Conservation (phyloP, 2,329 filamentous ascomycete species). For the Ilyonectria mors-panacis region DNA sequence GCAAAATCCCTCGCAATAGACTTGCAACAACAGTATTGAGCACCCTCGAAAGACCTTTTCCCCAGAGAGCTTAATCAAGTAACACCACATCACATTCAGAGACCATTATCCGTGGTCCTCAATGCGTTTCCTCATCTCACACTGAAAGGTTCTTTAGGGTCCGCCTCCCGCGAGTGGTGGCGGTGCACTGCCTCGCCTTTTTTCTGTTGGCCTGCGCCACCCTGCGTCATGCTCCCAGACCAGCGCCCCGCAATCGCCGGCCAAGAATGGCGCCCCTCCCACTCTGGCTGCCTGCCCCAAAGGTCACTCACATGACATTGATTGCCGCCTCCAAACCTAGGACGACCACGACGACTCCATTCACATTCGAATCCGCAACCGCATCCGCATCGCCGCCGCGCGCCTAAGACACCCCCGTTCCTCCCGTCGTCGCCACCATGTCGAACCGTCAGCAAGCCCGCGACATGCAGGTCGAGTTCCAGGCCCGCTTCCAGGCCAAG, state of each 20-base stretch:
- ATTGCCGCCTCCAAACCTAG: constrained; percentile 20
- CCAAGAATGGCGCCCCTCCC: constrained; percentile 1
- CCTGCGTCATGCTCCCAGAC: constrained; percentile 14
- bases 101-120: too few relatives aligned
- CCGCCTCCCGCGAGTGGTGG: background rate
- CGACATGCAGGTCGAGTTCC: constrained; percentile 75
- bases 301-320: constrained; percentile 45
- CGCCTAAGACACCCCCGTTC: background rate
- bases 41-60: too few relatives aligned
- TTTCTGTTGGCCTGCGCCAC: constrained; percentile 3
- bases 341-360: constrained; percentile 1
- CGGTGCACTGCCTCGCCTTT: constrained; percentile 1
- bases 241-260: constrained; percentile 26
- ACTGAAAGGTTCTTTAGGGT: background rate
- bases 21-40: too few relatives aligned
- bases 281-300: constrained; percentile 7
- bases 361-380: background rate
- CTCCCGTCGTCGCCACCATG: constrained; percentile 57
- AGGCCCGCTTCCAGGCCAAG: constrained; percentile 75
- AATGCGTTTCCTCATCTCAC: background rate
- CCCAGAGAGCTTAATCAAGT: too few relatives aligned
- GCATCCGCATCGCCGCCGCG: background rate
- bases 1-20: too few relatives aligned
- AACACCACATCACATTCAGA: too few relatives aligned
- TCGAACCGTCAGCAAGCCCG: constrained; percentile 71